Conservation (phyloP, 1,284 basidiomycete species). For the Cryptococcus maquisensis region DNA sequence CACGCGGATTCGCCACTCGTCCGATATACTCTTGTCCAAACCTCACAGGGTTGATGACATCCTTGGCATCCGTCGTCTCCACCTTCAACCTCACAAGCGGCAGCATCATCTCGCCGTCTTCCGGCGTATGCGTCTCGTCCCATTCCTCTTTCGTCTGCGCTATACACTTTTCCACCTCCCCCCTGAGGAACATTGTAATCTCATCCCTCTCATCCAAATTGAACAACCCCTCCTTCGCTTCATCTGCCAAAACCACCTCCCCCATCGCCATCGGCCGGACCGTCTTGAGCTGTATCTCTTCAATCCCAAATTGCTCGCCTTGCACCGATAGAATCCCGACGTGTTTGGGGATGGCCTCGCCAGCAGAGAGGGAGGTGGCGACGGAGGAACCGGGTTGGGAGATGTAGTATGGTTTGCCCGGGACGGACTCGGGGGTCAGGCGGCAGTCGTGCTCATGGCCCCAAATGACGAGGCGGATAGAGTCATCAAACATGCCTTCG, state of each 20-base stretch:
- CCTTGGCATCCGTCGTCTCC: slow-evolving; percentile 80
- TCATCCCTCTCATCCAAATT: slow-evolving; percentile 73
- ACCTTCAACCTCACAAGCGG: slow-evolving; percentile 89
- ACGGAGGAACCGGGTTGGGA: slow-evolving; percentile 93
- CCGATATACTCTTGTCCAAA: slow-evolving; percentile 95
- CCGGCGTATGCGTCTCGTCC: slow-evolving; percentile 65
- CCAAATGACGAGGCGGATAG: slow-evolving; percentile 90
- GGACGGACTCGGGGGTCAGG: slow-evolving; percentile 82
- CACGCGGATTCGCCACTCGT: slow-evolving; percentile 87
- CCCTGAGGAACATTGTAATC: slow-evolving; percentile 73
- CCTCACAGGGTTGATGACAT: slow-evolving; percentile 90
- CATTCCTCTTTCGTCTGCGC: slow-evolving; percentile 69
- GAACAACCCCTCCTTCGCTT: slow-evolving; percentile 64
- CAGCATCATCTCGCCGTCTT: slow-evolving; percentile 62
- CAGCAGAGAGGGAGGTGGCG: slow-evolving; percentile 86
- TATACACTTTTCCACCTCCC: slow-evolving; percentile 73
- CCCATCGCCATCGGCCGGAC: slow-evolving; percentile 94
- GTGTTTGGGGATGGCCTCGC: slow-evolving; percentile 76
- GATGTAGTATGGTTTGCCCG: slow-evolving; percentile 86
- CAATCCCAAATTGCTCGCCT: slow-evolving; percentile 78
- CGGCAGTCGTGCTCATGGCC: slow-evolving; percentile 98
- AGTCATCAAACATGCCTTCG: slow-evolving; percentile 96
- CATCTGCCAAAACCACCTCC: slow-evolving; percentile 69
- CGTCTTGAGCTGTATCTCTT: slow-evolving; percentile 79
- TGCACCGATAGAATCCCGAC: slow-evolving; percentile 81